These are phyloP conservation scores for Coemansia sp. DNA, from an alignment of 192 early-diverging fungal genomes.

Conservation along the genomic window DNA sequence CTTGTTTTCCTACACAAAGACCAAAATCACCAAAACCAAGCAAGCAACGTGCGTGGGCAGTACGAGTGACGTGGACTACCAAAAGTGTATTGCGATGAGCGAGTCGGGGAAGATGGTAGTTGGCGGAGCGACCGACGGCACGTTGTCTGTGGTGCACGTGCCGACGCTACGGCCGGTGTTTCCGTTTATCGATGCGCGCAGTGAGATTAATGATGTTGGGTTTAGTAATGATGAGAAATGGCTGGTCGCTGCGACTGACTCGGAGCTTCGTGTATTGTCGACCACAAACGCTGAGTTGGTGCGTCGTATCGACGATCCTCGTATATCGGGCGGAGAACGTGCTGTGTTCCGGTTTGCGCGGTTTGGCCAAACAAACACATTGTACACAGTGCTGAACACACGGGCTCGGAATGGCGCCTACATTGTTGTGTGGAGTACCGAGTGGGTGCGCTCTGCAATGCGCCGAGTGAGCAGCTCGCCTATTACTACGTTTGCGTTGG, in stretches of 20 bases:
- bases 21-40: conserved; percentile 24
- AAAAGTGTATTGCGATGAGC: conserved; percentile 34
- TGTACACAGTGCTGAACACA: conserved; percentile 54
- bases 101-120: conserved; percentile 34
- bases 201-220: conserved; percentile 48
- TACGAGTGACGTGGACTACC: conserved; percentile 43
- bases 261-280: conserved; percentile 31
- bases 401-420: conserved; percentile 44
- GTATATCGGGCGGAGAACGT: conserved; percentile 20
- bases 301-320: conserved; percentile 41
- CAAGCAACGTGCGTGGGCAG: conserved; percentile 33
- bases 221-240: conserved; percentile 33
- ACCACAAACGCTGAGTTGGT: conserved; percentile 23
- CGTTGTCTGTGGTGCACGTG: conserved; percentile 36
- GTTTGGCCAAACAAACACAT: conserved; percentile 26
- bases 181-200: conserved; percentile 35
- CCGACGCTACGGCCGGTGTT: conserved; percentile 37
- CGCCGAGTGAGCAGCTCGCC: conserved; percentile 29
- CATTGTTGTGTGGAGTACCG: conserved; percentile 39
- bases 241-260: conserved; percentile 38
- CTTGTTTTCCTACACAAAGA: conserved; percentile 61
- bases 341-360: conserved; percentile 44
- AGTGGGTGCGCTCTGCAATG: conserved; percentile 28
- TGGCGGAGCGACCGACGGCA: conserved; percentile 47
- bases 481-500: conserved; percentile 51